phyloP scores from a whole-genome alignment of 495 filamentous ascomycete genomes.

The Symbiotaphrina buchneri region DNA sequence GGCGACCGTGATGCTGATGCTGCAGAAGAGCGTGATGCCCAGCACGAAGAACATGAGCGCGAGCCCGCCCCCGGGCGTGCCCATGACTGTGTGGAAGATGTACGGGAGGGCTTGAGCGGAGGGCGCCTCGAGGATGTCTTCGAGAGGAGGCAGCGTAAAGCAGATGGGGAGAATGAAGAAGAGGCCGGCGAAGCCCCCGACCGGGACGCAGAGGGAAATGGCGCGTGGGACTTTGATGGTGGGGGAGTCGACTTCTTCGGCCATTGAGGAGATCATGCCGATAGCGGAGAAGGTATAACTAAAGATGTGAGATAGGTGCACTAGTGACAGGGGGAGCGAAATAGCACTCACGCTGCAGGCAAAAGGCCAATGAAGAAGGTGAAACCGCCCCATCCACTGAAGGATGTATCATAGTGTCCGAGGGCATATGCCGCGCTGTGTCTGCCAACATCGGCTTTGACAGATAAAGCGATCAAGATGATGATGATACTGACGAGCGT shows the following conservation, averaged over 20 bases:
- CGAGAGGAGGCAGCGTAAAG: constrained; percentile 33
- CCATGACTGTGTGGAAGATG: constrained; percentile 24
- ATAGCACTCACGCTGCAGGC: constrained; percentile 26
- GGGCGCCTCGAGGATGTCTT: constrained; percentile 19
- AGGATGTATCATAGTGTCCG: constrained; percentile 32
- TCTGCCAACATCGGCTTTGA: constrained; percentile 28
- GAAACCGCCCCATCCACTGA: constrained; percentile 25
- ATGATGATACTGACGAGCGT: constrained; percentile 35
- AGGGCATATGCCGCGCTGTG: constrained; percentile 37
- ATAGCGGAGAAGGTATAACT: constrained; percentile 37
- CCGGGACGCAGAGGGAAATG: constrained; percentile 33
- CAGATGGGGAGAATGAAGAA: constrained; percentile 37
- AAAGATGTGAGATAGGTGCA: too few species aligned
- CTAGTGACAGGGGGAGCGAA: too few species aligned
- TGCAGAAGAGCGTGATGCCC: constrained; percentile 31
- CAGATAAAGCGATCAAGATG: constrained; percentile 32
- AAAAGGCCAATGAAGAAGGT: constrained; percentile 27
- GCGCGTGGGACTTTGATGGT: constrained; percentile 33
- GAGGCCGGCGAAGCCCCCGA: constrained; percentile 32
- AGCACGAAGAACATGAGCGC: constrained; percentile 18
- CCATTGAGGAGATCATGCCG: constrained; percentile 25
- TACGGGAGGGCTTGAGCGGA: constrained; percentile 21
- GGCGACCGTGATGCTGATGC: too few species aligned
- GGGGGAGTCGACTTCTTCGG: constrained; percentile 25
- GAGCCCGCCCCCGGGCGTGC: constrained; percentile 16